These are phyloP conservation scores for Botryotinia narcissicola DNA, from an alignment of 2,329 filamentous ascomycete species.

Conservation along the genomic window DNA sequence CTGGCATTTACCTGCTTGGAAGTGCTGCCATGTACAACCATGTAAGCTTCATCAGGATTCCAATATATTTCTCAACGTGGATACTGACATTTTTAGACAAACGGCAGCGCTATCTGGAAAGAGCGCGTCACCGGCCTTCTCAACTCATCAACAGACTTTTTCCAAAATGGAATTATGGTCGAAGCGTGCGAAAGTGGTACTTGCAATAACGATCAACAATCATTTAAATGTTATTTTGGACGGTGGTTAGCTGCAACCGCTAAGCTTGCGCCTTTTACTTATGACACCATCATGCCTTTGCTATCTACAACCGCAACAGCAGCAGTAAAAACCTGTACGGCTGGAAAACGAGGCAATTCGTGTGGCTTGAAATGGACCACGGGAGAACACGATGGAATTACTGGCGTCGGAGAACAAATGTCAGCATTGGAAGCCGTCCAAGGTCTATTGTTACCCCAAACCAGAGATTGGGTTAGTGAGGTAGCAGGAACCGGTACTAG, in stretches of 20 bases:
- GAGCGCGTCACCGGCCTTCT: slow-evolving; percentile 37
- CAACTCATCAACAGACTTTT: slow-evolving; percentile 39
- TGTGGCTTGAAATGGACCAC: slow-evolving; percentile 60
- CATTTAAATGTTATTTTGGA: slow-evolving; percentile 63
- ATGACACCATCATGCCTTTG: slow-evolving; percentile 49
- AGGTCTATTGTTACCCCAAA: slow-evolving; percentile 36
- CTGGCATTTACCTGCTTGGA: slow-evolving; percentile 62
- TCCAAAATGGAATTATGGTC: slow-evolving; percentile 45
- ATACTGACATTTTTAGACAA: slow-evolving; percentile 41
- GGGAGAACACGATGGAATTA: slow-evolving; percentile 55
- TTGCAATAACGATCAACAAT: slow-evolving; percentile 58
- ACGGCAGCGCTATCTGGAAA: slow-evolving; percentile 39
- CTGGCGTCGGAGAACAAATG: slow-evolving; percentile 52
- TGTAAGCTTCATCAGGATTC: slow-evolving; percentile 33
- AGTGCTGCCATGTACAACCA: slow-evolving; percentile 48
- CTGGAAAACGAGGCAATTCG: slow-evolving; percentile 51
- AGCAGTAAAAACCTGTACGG: slow-evolving; percentile 62
- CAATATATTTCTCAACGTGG: neutral
- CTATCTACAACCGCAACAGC: slow-evolving; percentile 55
- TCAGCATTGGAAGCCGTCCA: slow-evolving; percentile 47
- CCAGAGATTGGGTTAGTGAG: slow-evolving; percentile 46
- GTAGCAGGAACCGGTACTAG: slow-evolving; percentile 53
- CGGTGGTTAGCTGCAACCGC: slow-evolving; percentile 58
- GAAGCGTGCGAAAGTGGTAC: slow-evolving; percentile 61
- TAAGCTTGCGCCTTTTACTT: slow-evolving; percentile 57